Percentiles rank a stretch among this genome's conserved stretches.
These are phyloP conservation scores for Candida maltosa DNA, from an alignment of 805 yeast genomes.

Conservation along the genomic window DNA sequence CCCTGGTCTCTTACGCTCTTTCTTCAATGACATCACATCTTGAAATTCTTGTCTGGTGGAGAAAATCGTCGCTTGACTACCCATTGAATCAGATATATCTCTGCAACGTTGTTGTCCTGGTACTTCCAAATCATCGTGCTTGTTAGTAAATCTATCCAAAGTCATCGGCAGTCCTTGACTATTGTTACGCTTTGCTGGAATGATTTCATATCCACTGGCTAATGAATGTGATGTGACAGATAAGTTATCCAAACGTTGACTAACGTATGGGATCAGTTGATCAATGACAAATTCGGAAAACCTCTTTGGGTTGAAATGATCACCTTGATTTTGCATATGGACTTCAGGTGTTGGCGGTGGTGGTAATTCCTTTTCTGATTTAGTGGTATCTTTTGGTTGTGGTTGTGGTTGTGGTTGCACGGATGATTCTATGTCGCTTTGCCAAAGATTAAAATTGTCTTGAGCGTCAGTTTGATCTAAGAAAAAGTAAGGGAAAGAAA, in stretches of 20 bases:
- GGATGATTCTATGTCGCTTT: conserved; percentile 6
- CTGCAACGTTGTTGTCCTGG: conserved; percentile 6
- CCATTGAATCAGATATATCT: conserved; percentile 36
- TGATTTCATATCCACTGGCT: neutral
- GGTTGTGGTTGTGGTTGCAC: conserved; percentile 1
- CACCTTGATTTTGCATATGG: neutral
- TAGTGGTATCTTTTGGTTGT: conserved; percentile 3
- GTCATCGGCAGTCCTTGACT: neutral
- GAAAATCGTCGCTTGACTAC: conserved; percentile 43
- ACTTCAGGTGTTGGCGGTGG: conserved; percentile 1
- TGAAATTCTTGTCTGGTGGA: conserved; percentile 27
- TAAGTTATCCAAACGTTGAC: conserved; percentile 17
- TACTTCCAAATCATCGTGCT: neutral
- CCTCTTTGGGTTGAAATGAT: conserved; percentile 31
- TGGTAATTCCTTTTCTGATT: neutral
- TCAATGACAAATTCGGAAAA: conserved; percentile 39
- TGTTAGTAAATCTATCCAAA: neutral
- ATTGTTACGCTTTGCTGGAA: neutral
- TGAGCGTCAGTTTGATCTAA: conserved; percentile 15
- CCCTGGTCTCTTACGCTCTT: neutral
- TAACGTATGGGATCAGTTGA: conserved; percentile 23
- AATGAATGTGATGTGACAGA: neutral
- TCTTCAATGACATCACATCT: neutral
- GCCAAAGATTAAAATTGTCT: conserved; percentile 23
- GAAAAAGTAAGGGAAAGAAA: conserved; percentile 26